Percentiles rank a stretch among this genome's conserved stretches.
phyloP scores from a whole-genome alignment of 352 stramenopile genomes.

The Globisporangium megalacanthum region DNA sequence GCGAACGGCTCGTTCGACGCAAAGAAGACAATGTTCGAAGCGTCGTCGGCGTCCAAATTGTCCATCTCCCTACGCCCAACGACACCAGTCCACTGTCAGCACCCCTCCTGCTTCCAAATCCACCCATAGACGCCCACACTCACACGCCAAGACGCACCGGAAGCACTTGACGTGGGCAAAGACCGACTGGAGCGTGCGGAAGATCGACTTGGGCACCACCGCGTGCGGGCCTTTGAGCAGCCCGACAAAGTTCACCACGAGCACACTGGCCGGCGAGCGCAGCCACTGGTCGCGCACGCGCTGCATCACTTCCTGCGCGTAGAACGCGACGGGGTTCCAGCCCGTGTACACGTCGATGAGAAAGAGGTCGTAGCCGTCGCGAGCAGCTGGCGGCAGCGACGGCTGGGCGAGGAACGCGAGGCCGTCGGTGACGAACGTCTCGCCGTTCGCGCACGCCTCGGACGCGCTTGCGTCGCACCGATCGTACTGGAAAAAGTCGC shows the following conservation, averaged over 20 bases:
- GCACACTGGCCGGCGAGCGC: conserved; percentile 28
- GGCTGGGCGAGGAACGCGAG: too few relatives aligned
- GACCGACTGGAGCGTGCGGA: conserved; percentile 57
- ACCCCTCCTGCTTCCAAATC: background rate
- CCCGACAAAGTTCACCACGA: conserved; percentile 79
- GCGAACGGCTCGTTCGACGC: conserved; percentile 59
- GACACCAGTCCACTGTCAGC: background rate
- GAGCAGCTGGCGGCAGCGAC: too few relatives aligned
- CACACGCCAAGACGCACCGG: conserved; percentile 21
- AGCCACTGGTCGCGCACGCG: conserved; percentile 51
- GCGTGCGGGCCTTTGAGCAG: conserved; percentile 46
- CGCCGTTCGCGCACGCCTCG: too few relatives aligned
- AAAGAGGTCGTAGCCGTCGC: conserved; percentile 11
- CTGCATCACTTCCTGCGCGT: conserved; percentile 52
- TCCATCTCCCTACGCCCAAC: conserved; percentile 34
- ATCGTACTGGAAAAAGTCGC: too few relatives aligned
- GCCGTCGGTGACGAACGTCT: too few relatives aligned
- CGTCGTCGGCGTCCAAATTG: conserved; percentile 26
- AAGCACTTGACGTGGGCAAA: conserved; percentile 66
- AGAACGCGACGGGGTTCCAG: conserved; percentile 70
- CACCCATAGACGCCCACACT: background rate
- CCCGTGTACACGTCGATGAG: conserved; percentile 22
- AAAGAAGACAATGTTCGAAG: conserved; percentile 73
- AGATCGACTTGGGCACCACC: conserved; percentile 59
- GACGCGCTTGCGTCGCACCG: too few relatives aligned